phyloP scores from a whole-genome alignment of 768 basidiomycete species.

The Tricholoma hemisulphureum region DNA sequence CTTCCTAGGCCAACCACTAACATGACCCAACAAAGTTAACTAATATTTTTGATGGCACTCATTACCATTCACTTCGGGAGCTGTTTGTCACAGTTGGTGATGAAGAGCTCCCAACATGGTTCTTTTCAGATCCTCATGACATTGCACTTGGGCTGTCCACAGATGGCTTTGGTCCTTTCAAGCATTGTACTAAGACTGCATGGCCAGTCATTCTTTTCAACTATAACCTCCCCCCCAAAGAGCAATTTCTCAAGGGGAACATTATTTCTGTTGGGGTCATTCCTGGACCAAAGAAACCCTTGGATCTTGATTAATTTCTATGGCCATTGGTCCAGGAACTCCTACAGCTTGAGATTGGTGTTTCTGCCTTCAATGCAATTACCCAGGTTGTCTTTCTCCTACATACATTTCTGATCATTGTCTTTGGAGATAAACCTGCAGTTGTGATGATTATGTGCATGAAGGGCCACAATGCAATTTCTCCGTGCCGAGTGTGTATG shows the following conservation, averaged over 20 bases:
- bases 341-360: too few relatives aligned
- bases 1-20: too few relatives aligned
- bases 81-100: conserved; percentile 26
- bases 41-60: too few relatives aligned
- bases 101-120: too few relatives aligned
- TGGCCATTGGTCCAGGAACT: conserved; percentile 16
- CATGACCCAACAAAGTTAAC: too few relatives aligned
- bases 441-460: conserved; percentile 26
- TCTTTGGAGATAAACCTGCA: too few relatives aligned
- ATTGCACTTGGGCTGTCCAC: too few relatives aligned
- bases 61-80: too few relatives aligned
- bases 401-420: conserved; percentile 17
- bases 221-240: conserved; percentile 25
- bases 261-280: conserved; percentile 38
- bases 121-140: too few relatives aligned
- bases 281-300: conserved; percentile 37
- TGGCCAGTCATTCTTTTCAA: too few relatives aligned
- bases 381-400: conserved; percentile 12
- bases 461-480: conserved; percentile 38
- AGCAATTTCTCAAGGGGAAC: conserved; percentile 30
- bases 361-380: conserved; percentile 14
- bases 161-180: too few relatives aligned
- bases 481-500: conserved; percentile 33
- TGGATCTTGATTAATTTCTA: conserved; percentile 34
- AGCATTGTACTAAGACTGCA: too few relatives aligned